Conservation (phyloP, 2,329 filamentous ascomycete genomes). For the Coleophoma cylindrospora region DNA sequence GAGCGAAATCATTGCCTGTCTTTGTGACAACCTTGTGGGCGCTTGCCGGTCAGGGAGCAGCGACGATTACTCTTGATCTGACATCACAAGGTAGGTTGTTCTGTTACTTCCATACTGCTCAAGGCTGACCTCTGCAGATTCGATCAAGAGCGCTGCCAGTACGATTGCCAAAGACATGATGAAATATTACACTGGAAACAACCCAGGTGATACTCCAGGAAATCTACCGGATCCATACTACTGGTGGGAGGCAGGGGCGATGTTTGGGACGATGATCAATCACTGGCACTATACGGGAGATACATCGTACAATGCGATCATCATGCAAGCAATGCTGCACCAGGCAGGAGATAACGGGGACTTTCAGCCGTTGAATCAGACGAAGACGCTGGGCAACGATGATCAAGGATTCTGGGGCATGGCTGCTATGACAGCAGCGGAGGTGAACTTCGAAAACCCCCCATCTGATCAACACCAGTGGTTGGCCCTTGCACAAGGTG, state of each 20-base stretch:
- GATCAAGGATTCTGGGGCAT: slow-evolving; percentile 72
- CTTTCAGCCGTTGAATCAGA: slow-evolving; percentile 74
- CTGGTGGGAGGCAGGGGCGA: slow-evolving; percentile 67
- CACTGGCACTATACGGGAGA: not conserved
- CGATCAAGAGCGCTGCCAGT: slow-evolving; percentile 26
- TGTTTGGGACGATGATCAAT: slow-evolving; percentile 28
- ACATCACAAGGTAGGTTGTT: not conserved
- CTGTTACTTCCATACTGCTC: not conserved
- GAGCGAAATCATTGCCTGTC: not conserved
- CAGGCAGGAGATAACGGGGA: slow-evolving; percentile 68
- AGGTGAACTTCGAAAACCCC: slow-evolving; percentile 57
- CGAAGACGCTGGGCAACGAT: slow-evolving; percentile 56
- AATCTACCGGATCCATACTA: slow-evolving; percentile 43
- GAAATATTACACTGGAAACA: slow-evolving; percentile 43
- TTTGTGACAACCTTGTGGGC: not conserved
- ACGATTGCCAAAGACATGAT: slow-evolving; percentile 42
- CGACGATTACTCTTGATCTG: not conserved
- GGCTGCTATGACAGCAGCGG: slow-evolving; percentile 64
- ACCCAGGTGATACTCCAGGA: slow-evolving; percentile 43
- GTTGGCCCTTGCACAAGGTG: slow-evolving; percentile 69
- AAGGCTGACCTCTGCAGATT: slow-evolving; percentile 7
- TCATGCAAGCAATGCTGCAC: slow-evolving; percentile 65
- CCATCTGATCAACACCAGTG: slow-evolving; percentile 52
- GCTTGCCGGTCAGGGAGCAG: slow-evolving; percentile 2
- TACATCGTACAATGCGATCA: slow-evolving; percentile 35